Base-by-base conservation (phyloP, 75 land plant species). In the Selaginella tamariscina region DNA sequence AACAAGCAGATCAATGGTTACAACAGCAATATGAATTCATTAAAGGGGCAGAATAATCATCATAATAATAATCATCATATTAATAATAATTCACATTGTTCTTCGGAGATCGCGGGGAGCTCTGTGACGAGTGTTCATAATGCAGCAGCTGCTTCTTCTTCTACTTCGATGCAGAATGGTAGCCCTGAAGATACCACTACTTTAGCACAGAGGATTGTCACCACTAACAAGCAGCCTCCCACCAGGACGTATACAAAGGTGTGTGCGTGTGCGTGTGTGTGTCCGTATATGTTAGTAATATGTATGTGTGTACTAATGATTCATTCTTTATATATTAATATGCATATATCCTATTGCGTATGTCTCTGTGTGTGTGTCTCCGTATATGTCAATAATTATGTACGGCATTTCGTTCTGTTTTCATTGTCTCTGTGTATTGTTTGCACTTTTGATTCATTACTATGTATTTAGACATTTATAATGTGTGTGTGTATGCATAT, bases 241-340 rank as follows among this genome's bases (percentile, higher is more conserved):
- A 59, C 62, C 8, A 59, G 62, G 21, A 59, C 62, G 23, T 59
- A 59, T 59, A 59, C 62, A 23, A 59, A 59, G 62, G 62, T 59
- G 21, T 8, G 49, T 39, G 49, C 15, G 49, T n/a, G n/a, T n/a
- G n/a, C n/a, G n/a, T n/a, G n/a, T n/a, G n/a, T n/a, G n/a, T n/a
- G n/a, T n/a, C n/a, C n/a, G n/a, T n/a, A n/a, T n/a, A n/a, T n/a
- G n/a, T n/a, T n/a, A n/a, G n/a, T n/a, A n/a, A n/a, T n/a, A n/a
- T n/a, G n/a, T n/a, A n/a, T n/a, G n/a, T n/a, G n/a, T n/a, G n/a
- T n/a, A n/a, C n/a, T n/a, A n/a, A n/a, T 49, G 18, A 49, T 11
- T 49, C 54, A 11, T 49, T 49, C 54, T 49, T 49, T 20, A 11
- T 20, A 11, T 49, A 11, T 49, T 49, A 11, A 11, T 49, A 49